Percentiles rank a stretch among this genome's conserved stretches.
These are phyloP conservation scores for Aureobasidium sp. DNA, from an alignment of 2,329 filamentous ascomycete species.

Conservation along the genomic window DNA sequence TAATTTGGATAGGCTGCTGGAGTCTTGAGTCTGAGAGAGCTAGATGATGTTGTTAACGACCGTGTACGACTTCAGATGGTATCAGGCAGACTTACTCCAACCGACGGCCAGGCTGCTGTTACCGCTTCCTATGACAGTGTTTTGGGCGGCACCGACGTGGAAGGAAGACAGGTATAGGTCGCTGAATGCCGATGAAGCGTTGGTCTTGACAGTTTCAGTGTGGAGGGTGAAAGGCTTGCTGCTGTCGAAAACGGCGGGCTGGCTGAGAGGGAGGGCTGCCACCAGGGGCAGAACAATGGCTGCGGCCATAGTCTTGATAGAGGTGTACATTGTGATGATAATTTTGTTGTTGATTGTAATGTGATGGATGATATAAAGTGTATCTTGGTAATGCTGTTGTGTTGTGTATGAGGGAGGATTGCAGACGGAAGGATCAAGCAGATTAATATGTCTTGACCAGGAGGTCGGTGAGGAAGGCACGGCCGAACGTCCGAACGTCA, in stretches of 20 bases:
- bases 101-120: background rate
- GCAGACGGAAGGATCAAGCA: background rate
- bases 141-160: constrained; percentile 7
- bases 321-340: background rate
- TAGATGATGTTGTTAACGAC: background rate
- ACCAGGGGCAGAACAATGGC: constrained; percentile 9
- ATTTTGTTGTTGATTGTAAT: background rate
- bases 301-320: constrained; percentile 4
- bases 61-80: background rate
- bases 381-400: background rate
- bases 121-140: background rate
- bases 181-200: background rate
- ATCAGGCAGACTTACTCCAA: background rate
- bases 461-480: constrained; percentile 3
- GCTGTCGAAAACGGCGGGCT: constrained; percentile 6
- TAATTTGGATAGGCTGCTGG: background rate
- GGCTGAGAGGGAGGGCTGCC: background rate
- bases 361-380: background rate
- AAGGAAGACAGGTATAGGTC: background rate
- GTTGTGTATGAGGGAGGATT: background rate
- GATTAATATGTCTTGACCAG: constrained; percentile 7
- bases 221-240: constrained; percentile 15
- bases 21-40: background rate
- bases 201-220: background rate
- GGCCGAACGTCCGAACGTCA: background rate